phyloP scores from a whole-genome alignment of 805 yeast species.

The Candida ponderosae region DNA sequence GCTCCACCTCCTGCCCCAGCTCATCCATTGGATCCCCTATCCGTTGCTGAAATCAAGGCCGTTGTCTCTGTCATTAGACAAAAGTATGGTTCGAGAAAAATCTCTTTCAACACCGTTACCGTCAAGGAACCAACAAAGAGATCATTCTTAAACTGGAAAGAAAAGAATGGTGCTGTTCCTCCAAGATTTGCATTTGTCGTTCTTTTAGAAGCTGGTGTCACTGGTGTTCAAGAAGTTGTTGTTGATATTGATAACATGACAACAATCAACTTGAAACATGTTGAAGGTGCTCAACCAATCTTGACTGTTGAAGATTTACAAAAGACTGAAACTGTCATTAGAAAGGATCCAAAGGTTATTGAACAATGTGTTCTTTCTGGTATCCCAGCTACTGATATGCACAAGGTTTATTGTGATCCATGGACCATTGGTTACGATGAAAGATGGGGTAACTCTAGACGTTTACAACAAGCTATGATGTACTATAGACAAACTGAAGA shows the following conservation, averaged over 20 bases:
- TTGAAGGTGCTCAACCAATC: constrained; percentile 66
- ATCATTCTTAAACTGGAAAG: constrained; percentile 59
- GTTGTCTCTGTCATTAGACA: constrained; percentile 45
- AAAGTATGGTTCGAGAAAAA: constrained; percentile 34
- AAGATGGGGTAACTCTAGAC: constrained; percentile 69
- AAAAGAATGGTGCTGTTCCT: constrained; percentile 50
- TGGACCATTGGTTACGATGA: constrained; percentile 69
- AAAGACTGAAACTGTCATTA: constrained; percentile 53
- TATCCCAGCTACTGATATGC: constrained; percentile 41
- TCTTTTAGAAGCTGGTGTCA: constrained; percentile 45
- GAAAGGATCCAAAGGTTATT: constrained; percentile 65
- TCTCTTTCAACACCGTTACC: constrained; percentile 62
- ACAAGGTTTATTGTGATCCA: constrained; percentile 55
- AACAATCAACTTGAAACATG: constrained; percentile 38
- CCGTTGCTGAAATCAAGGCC: constrained; percentile 52
- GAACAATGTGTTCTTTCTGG: constrained; percentile 69
- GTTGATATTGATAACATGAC: constrained; percentile 46
- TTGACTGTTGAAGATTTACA: constrained; percentile 63
- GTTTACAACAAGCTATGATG: constrained; percentile 76
- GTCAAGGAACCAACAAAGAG: constrained; percentile 64
- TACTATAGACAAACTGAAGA: constrained; percentile 71
- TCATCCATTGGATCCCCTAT: constrained; percentile 69
- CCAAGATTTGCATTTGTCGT: constrained; percentile 65
- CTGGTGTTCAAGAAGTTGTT: constrained; percentile 66
- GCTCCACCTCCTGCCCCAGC: constrained; percentile 47